These are phyloP conservation scores for Rhodotorula sphaerocarpa DNA, from an alignment of 768 basidiomycete species.

Conservation along the genomic window DNA sequence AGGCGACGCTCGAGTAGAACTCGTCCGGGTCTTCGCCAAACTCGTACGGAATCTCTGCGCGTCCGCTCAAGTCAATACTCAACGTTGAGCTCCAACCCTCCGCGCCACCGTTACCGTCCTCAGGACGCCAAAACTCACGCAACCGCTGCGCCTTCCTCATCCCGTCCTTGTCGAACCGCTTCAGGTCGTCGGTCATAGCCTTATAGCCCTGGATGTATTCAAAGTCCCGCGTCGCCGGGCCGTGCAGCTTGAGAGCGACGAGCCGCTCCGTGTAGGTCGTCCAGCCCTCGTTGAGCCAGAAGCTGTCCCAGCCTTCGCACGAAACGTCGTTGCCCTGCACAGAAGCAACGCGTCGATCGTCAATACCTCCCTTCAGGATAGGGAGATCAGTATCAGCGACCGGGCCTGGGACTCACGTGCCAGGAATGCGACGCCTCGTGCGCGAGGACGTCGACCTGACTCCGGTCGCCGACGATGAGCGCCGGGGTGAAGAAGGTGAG, in stretches of 20 bases:
- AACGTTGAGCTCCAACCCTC: too few relatives aligned
- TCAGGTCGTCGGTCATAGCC: conserved; percentile 61
- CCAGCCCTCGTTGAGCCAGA: conserved; percentile 54
- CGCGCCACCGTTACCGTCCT: too few relatives aligned
- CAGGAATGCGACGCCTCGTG: conserved; percentile 81
- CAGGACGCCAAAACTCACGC: not conserved
- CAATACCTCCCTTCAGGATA: too few relatives aligned
- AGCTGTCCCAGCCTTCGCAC: conserved; percentile 44
- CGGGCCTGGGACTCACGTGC: conserved; percentile 5
- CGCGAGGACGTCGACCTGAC: conserved; percentile 77
- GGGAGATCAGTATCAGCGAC: too few relatives aligned
- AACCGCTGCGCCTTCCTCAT: conserved; percentile 17
- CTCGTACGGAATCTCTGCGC: conserved; percentile 26
- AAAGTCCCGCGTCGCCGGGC: conserved; percentile 69
- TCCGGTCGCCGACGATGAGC: conserved; percentile 75
- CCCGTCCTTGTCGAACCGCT: conserved; percentile 36
- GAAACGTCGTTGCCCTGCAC: conserved; percentile 40
- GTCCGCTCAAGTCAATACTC: not conserved
- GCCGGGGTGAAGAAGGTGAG: conserved; percentile 49
- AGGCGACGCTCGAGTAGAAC: conserved; percentile 54
- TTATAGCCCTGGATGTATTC: conserved; percentile 69
- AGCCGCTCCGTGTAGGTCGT: conserved; percentile 87
- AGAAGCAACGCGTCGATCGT: not conserved
- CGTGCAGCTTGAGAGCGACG: conserved; percentile 60
- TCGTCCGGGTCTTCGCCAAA: conserved; percentile 40